phyloP scores from a whole-genome alignment of 768 basidiomycete species.

The Podaxis carcinomalis region DNA sequence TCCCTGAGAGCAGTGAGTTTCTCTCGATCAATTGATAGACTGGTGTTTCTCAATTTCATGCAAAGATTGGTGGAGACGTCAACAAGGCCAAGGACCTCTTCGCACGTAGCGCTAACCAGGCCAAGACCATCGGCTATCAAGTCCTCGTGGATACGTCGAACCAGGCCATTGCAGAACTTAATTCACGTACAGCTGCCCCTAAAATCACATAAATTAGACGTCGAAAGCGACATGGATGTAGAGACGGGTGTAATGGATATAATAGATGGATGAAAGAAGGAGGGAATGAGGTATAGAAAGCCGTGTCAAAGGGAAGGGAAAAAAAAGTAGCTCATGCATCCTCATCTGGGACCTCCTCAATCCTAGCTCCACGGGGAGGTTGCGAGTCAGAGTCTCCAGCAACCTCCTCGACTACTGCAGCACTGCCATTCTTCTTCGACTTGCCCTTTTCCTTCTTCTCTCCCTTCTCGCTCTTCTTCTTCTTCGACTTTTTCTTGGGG shows the following conservation, averaged over 20 bases:
- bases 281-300: slow-evolving; percentile 7
- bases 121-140: slow-evolving; percentile 30
- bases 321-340: slow-evolving; percentile 21
- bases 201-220: slow-evolving; percentile 8
- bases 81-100: slow-evolving; percentile 26
- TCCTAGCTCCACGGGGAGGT: slow-evolving; percentile 36
- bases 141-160: slow-evolving; percentile 11
- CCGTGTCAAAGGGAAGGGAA: not conserved
- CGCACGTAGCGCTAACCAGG: slow-evolving; percentile 27
- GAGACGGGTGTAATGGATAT: slow-evolving; percentile 6
- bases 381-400: slow-evolving; percentile 38
- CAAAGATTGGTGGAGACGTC: slow-evolving; percentile 35
- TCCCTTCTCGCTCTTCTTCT: slow-evolving; percentile 50
- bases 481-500: slow-evolving; percentile 71
- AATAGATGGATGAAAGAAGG: slow-evolving; percentile 3
- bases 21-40: not conserved
- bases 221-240: slow-evolving; percentile 2
- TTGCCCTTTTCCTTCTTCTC: slow-evolving; percentile 48
- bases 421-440: slow-evolving; percentile 36
- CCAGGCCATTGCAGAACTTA: slow-evolving; percentile 10
- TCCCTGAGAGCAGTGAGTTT: slow-evolving; percentile 45
- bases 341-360: slow-evolving; percentile 47
- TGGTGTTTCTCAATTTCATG: not conserved
- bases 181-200: slow-evolving; percentile 10
- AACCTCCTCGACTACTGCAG: slow-evolving; percentile 43